These are phyloP conservation scores for Scedosporium boydii DNA, from an alignment of 2,329 filamentous ascomycete genomes.

Conservation along the genomic window DNA sequence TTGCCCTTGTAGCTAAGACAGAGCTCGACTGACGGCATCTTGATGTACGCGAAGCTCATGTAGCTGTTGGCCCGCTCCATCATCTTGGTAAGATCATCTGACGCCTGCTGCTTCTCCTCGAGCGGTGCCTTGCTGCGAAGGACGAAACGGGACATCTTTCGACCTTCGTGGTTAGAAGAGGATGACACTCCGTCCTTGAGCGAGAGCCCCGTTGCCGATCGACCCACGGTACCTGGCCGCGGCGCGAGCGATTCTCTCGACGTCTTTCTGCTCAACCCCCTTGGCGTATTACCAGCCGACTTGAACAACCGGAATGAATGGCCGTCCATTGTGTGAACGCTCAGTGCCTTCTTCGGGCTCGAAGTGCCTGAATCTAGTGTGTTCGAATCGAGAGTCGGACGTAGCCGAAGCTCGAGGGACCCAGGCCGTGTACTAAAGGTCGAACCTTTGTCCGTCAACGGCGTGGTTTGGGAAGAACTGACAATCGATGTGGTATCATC, in stretches of 20 bases:
- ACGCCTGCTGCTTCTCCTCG: conserved; percentile 34
- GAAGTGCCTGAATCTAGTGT: conserved; percentile 14
- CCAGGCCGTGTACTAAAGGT: conserved; percentile 55
- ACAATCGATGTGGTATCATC: conserved; percentile 24
- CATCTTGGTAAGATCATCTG: conserved; percentile 94
- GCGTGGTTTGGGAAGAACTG: conserved; percentile 23
- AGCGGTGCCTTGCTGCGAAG: conserved; percentile 2
- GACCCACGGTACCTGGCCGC: conserved; percentile 25
- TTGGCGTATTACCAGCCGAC: conserved; percentile 27
- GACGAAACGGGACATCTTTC: conserved; percentile 3
- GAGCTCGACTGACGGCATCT: conserved; percentile 87
- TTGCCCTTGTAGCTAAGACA: conserved; percentile 96
- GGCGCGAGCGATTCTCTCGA: conserved; percentile 47
- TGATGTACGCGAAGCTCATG: conserved; percentile 94
- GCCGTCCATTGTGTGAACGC: conserved; percentile 37
- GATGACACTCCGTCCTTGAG: background rate
- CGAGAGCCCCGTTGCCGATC: conserved; percentile 32
- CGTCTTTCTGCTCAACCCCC: conserved; percentile 34
- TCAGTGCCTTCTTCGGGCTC: conserved; percentile 36
- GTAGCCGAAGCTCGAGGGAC: conserved; percentile 71
- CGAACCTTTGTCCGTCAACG: conserved; percentile 34
- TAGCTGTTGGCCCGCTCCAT: conserved; percentile 90
- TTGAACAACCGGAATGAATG: conserved; percentile 45
- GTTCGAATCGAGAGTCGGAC: conserved; percentile 65
- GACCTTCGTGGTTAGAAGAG: background rate